Evolutionary conservation across 2,329 filamentous ascomycete genomes (phyloP).

Genomic region (Colletotrichum spinosum): DNA sequence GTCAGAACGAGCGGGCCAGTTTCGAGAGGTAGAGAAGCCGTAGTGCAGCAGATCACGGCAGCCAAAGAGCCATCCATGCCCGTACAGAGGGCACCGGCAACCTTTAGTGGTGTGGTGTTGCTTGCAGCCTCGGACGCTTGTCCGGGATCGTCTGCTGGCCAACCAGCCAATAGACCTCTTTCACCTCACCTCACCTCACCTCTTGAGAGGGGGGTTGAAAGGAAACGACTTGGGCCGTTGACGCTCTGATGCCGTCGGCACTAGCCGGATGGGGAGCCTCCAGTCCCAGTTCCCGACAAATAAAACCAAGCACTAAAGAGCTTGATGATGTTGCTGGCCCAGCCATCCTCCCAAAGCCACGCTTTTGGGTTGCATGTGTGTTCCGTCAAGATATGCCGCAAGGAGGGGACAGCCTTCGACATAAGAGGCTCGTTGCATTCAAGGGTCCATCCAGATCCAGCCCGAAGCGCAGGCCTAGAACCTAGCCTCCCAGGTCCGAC

Average conservation of each 20-base stretch:
- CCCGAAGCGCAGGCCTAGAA: not conserved
- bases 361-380: constrained; percentile 38
- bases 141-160: constrained; percentile 32
- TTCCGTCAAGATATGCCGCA: constrained; percentile 30
- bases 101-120: constrained; percentile 11
- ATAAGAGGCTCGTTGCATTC: constrained; percentile 23
- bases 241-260: constrained; percentile 32
- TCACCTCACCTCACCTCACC: too few species aligned
- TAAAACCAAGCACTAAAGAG: not conserved
- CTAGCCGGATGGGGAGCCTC: constrained; percentile 33
- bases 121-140: constrained; percentile 29
- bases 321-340: constrained; percentile 14
- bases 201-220: too few species aligned
- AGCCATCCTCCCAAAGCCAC: constrained; percentile 35
- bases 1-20: constrained; percentile 13
- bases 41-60: not conserved
- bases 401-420: constrained; percentile 18
- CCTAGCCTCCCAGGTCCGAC: constrained; percentile 9
- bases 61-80: not conserved
- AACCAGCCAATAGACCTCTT: not conserved
- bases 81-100: constrained; percentile 5
- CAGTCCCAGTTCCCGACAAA: not conserved
- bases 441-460: constrained; percentile 17
- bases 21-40: not conserved
- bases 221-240: constrained; percentile 31